Evolutionary conservation across 2,329 filamentous ascomycete species (phyloP), one percentile per base, ranked within the genome.

Genomic region (Fusarium denticulatum): DNA sequence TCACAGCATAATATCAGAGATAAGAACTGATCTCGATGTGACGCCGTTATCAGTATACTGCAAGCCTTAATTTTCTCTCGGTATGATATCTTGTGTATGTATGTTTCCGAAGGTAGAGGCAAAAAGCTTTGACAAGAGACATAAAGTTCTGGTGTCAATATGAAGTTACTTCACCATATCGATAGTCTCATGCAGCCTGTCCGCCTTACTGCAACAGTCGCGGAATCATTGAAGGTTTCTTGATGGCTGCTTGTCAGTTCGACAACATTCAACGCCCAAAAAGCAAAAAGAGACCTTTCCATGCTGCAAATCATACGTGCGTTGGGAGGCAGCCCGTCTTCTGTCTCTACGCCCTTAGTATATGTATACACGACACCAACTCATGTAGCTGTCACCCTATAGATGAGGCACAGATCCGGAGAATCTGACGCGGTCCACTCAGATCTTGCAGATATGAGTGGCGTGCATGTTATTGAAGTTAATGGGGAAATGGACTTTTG

Each of bases 361-460:
- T 18, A 9, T 32, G 20, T 68, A 63, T 50, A 45, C 11, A 68
- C 4, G 45, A 49, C 65, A 70, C 65, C 65, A 46, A 39, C 65
- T 49, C 20, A 10, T 28, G 15, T 37, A 16, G 26, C 42, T 28
- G 30, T 3, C n/a, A 34, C 16, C 32, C 39, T 43, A 22, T 49
- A 39, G 30, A 22, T 4, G 12, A 14, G 36, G 18, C 34, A 30
- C 10, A 20, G 28, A 20, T 5, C 3, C 16, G 34, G n/a, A 24
- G 7, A 40, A 0, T 14, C 2, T 34, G 14, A 40, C 4, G 30
- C 37, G 36, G 28, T 14, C 55, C 63, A 42, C 16, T 53, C 12
- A 43, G 11, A 22, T 26, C 18, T 7, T 42, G 46, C 59, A 40
- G 40, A 40, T 2, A 52, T 43, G 52, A 26, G 52, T 22, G 24